Conservation (phyloP, 1,139 yeast genomes). For the Wickerhamomyces sp. region DNA sequence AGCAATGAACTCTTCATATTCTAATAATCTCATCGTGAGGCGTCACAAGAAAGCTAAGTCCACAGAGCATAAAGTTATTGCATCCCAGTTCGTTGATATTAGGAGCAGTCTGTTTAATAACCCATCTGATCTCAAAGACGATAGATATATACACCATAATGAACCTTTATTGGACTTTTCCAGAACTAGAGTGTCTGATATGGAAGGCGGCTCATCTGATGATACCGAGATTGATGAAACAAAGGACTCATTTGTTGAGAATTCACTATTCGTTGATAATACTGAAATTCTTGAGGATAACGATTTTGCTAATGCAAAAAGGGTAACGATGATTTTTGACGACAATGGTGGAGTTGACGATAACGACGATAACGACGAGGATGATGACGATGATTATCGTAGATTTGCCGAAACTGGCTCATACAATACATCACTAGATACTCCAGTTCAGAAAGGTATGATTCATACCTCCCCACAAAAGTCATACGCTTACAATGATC, state of each 20-base stretch:
- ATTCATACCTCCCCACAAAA: conserved; percentile 3
- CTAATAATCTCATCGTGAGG: conserved; percentile 17
- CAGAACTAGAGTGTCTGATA: conserved; percentile 9
- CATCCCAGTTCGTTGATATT: conserved; percentile 13
- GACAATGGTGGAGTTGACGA: no score
- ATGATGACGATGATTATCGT: not conserved
- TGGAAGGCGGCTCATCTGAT: not conserved
- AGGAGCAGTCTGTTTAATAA: conserved; percentile 21
- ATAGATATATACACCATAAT: not conserved
- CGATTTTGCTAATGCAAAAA: conserved; percentile 19
- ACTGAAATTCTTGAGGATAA: conserved; percentile 19
- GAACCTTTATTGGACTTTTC: conserved; percentile 1
- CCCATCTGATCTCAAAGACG: conserved; percentile 18
- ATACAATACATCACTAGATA: conserved; percentile 1
- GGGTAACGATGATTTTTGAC: conserved; percentile 24
- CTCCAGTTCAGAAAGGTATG: conserved; percentile 4
- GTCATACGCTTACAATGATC: not conserved
- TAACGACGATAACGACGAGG: conserved; percentile 15
- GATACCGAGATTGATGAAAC: conserved; percentile 8
- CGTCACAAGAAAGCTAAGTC: conserved; percentile 19
- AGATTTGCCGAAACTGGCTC: not conserved
- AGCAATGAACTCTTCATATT: conserved; percentile 10
- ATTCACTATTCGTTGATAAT: conserved; percentile 21
- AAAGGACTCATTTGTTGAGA: conserved; percentile 15
- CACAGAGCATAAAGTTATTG: conserved; percentile 5